Base-by-base conservation (phyloP, 495 filamentous ascomycete species). In the Neurospora africana region DNA sequence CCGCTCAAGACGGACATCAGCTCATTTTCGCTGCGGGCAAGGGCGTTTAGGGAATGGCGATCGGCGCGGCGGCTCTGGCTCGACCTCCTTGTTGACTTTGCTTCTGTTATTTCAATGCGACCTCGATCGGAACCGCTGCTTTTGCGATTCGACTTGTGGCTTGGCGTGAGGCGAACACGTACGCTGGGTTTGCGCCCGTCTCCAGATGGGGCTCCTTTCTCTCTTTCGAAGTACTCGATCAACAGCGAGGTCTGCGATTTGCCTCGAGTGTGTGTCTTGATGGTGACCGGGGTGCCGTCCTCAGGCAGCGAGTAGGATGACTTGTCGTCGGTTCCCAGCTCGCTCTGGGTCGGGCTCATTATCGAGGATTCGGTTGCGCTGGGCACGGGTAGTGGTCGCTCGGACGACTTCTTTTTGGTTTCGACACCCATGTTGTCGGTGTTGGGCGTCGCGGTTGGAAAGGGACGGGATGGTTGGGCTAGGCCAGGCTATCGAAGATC, bases 211-310 rank as follows among this genome's bases (percentile, higher is more conserved):
- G 47, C 73, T 70, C 84, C 83, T 80, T 95, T 97, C 69, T 92
- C 91, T 75, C 89, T 93, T 82, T 97, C 94, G 78, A 98, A 99
- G 81, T 98, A 98, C 82, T 99, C 95, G 78, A 99, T 99, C 78
- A 99, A 85, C 69, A 99, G 87, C 68, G 93, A 97, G 47, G 95
- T 97, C 80, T 96, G 94, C 68, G 92, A 95, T 76, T 86, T 88
- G 76, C 86, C 86, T 72, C 85, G 88, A 74, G 89, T 89, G 74
- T 87, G 87, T 72, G 94, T 95, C 76, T 90, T 84, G 76, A 98
- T 95, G 69, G 92, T 98, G 75, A 98, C 87, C 44, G 93, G 92
- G 73, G 92, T 94, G 77, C 95, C 96, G 89, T 99, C 95, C 81
- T 97, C 95, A 33, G 94, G 95, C 71, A 99, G 89, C 67, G 92